Conservation (phyloP, 139 green algal species). For the Chlorella vulgaris region DNA sequence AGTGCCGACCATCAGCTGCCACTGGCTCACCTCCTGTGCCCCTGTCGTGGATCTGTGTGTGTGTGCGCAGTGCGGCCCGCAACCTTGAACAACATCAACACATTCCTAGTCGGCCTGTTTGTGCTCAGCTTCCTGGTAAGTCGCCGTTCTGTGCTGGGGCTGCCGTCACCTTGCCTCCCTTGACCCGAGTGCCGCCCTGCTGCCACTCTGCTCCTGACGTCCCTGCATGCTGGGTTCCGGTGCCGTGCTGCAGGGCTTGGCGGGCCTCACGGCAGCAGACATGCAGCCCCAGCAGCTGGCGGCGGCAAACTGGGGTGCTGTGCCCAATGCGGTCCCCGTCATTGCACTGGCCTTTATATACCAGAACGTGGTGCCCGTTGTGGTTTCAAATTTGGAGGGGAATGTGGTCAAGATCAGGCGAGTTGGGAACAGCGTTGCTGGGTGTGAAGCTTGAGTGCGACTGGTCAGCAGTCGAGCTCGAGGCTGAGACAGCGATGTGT, state of each 20-base stretch:
- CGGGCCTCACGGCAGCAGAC: slow-evolving; percentile 34
- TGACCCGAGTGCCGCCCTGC: too few species aligned
- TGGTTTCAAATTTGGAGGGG: slow-evolving; percentile 44
- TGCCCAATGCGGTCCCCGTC: slow-evolving; percentile 72
- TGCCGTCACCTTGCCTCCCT: too few species aligned
- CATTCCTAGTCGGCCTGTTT: slow-evolving; percentile 47
- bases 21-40: not conserved
- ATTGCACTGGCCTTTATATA: slow-evolving; percentile 77
- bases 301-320: slow-evolving; percentile 57
- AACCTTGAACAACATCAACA: slow-evolving; percentile 64
- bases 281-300: slow-evolving; percentile 49
- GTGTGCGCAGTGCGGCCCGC: slow-evolving; percentile 29
- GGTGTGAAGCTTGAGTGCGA: too few species aligned
- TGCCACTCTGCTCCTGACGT: too few species aligned
- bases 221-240: too few species aligned
- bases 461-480: too few species aligned
- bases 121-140: slow-evolving; percentile 54
- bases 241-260: slow-evolving; percentile 46
- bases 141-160: not conserved
- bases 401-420: slow-evolving; percentile 62
- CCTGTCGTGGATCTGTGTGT: too few species aligned
- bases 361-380: slow-evolving; percentile 77
- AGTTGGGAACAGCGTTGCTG: too few species aligned
- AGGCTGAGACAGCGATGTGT: too few species aligned
- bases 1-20: not conserved